A percentile compares a stretch with the other conserved stretches of the same genome.
These are phyloP conservation scores for Termitomyces sp. DNA, from an alignment of 768 basidiomycete genomes.

Conservation along the genomic window DNA sequence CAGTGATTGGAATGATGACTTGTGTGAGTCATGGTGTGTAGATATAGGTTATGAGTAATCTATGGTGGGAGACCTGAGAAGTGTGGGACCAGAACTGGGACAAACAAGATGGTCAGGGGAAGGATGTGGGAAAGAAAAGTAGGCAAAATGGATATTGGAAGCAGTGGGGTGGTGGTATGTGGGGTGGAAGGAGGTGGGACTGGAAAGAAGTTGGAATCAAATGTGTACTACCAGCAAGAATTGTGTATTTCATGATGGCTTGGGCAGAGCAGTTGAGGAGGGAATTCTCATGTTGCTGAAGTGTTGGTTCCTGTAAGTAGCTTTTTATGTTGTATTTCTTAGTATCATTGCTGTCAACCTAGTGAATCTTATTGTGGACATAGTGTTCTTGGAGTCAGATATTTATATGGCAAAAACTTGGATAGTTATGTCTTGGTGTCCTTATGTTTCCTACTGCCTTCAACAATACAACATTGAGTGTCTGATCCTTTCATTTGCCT, in stretches of 20 bases:
- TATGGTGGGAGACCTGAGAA: slow-evolving; percentile 44
- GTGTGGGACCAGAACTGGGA: slow-evolving; percentile 18
- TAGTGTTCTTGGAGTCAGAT: not conserved
- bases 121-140: slow-evolving; percentile 14
- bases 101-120: slow-evolving; percentile 8
- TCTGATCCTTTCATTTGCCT: not conserved
- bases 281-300: slow-evolving; percentile 31
- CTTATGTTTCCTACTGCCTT: too few relatives aligned
- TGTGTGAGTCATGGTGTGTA: slow-evolving; percentile 78
- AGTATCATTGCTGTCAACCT: not conserved
- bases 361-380: not conserved
- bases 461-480: not conserved
- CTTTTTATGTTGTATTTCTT: not conserved
- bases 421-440: not conserved
- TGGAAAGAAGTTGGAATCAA: slow-evolving; percentile 67
- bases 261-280: slow-evolving; percentile 56
- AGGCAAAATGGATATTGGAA: slow-evolving; percentile 27
- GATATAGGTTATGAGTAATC: slow-evolving; percentile 94
- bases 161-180: slow-evolving; percentile 38
- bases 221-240: slow-evolving; percentile 68
- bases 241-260: slow-evolving; percentile 76
- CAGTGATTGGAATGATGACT: slow-evolving; percentile 84
- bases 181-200: slow-evolving; percentile 71
- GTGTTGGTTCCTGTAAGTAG: not conserved
- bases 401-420: too few relatives aligned